phyloP scores from a whole-genome alignment of 176 grass and related monocot genomes.

The Rhynchospora breviuscula region DNA sequence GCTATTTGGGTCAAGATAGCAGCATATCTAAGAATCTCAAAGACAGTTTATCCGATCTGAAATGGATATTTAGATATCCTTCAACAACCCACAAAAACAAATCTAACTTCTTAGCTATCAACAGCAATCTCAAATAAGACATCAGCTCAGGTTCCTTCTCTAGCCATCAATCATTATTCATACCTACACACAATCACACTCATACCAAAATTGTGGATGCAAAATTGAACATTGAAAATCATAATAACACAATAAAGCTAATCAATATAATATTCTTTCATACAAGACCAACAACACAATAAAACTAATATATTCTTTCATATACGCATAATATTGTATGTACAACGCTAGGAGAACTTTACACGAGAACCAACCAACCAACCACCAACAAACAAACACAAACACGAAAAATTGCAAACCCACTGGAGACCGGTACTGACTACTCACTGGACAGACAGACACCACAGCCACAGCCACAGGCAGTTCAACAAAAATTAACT shows the following conservation, averaged over 20 bases:
- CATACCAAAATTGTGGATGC: no score
- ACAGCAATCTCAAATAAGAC: neutral
- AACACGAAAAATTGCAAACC: constrained; percentile 23
- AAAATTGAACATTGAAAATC: no score
- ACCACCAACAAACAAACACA: constrained; percentile 11
- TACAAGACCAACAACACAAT: neutral
- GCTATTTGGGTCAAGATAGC: neutral
- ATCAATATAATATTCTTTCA: neutral
- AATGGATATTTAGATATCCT: neutral
- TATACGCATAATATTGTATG: constrained; percentile 28
- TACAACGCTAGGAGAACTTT: constrained; percentile 11
- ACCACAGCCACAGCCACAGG: neutral
- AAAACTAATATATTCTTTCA: constrained; percentile 26
- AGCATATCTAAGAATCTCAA: constrained; percentile 5
- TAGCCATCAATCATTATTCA: no score
- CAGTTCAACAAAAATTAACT: constrained; percentile 12
- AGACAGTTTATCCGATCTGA: neutral
- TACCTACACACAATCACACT: no score
- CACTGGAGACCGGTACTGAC: neutral
- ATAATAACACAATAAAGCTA: neutral
- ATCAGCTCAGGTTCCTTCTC: neutral
- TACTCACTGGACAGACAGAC: constrained; percentile 10
- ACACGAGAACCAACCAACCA: neutral
- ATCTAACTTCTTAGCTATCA: neutral
- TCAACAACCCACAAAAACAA: neutral